These are phyloP conservation scores for Anisogramma anomala DNA, from an alignment of 2,329 filamentous ascomycete species.

Conservation along the genomic window DNA sequence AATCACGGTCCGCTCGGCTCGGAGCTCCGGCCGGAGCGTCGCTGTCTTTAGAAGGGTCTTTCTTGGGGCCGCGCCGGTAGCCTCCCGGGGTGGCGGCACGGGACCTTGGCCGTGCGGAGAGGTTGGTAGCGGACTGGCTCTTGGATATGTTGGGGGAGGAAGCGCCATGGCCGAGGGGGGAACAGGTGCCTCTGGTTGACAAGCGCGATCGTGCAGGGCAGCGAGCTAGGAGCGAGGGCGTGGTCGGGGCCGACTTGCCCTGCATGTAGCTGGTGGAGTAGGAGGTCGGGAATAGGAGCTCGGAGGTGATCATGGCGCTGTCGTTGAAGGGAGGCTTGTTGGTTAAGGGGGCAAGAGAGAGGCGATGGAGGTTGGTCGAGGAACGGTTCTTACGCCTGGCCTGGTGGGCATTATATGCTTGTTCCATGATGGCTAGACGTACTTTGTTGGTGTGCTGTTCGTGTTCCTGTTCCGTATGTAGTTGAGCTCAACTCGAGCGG, in stretches of 20 bases:
- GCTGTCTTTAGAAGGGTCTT: conserved; percentile 9
- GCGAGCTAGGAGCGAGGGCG: conserved; percentile 49
- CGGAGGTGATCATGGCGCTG: conserved; percentile 34
- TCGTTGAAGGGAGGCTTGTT: conserved; percentile 48
- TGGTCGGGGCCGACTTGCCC: conserved; percentile 51
- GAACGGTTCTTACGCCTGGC: conserved; percentile 48
- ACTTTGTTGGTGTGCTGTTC: background rate
- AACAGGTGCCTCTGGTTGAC: conserved; percentile 26
- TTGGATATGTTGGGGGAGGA: conserved; percentile 33
- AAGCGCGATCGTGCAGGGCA: conserved; percentile 41
- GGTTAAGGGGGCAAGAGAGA: conserved; percentile 53
- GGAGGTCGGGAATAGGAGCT: conserved; percentile 15
- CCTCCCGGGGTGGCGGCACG: conserved; percentile 13
- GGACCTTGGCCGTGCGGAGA: conserved; percentile 23
- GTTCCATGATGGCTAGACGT: conserved; percentile 36
- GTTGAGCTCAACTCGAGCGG: too few relatives aligned
- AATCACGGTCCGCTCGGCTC: conserved; percentile 45
- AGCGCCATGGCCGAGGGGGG: conserved; percentile 25
- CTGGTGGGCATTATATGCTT: conserved; percentile 49
- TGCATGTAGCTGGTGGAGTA: conserved; percentile 45
- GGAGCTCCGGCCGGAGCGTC: conserved; percentile 13
- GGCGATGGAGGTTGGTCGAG: conserved; percentile 45
- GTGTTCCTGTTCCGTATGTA: too few relatives aligned
- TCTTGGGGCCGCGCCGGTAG: conserved; percentile 20
- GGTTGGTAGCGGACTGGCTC: conserved; percentile 52